Evolutionary conservation across 306 rosid genomes (phyloP), one percentile per base, ranked within the genome.

Genomic region (Delonix regia): DNA sequence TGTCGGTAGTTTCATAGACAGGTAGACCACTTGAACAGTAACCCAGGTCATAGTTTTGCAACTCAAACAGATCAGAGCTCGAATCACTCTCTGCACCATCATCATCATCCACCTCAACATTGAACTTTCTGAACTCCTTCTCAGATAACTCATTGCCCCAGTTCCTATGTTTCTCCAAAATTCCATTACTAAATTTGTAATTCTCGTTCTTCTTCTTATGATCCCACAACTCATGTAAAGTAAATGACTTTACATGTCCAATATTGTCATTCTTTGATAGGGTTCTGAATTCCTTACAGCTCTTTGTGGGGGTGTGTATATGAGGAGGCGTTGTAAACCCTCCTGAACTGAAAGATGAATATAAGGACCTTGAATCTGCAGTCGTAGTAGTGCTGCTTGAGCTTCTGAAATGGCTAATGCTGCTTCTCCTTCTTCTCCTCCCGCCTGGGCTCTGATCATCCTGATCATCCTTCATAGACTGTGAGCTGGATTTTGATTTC

Each of bases 1-100:
- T 88, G 85, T 89, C 85, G 76, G 99, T 95, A 44, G 99, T 90
- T 95, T 93, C 99, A 81, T 95, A 95, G 42, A 95, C 99, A 73
- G 98, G 98, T 48, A 95, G 69, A 62, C 95, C 97, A 77, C 90
- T 91, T 59, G 98, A 80, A 76, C 77, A 89, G 79, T 71, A 87
- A 24, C 97, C 92, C 88, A 93, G 81, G 69, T 95, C 98, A 90
- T 88, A 95, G 88, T 88, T 95, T 78, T 91, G 99, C 85, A 95
- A 77, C 78, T 95, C 99, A 78, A 95, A 95, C 69, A 95, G 87
- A 84, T 95, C 99, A 55, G 99, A 95, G 67, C 98, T 95, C 61
- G 99, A 95, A 83, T 95, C 99, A 83, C 98, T 91, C 3, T 95
- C 99, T 44, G 83, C 98, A 47, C 96, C 96, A 38, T 91, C 70